These are phyloP conservation scores for Didymella lethalis DNA, from an alignment of 2,329 filamentous ascomycete genomes.

Conservation along the genomic window DNA sequence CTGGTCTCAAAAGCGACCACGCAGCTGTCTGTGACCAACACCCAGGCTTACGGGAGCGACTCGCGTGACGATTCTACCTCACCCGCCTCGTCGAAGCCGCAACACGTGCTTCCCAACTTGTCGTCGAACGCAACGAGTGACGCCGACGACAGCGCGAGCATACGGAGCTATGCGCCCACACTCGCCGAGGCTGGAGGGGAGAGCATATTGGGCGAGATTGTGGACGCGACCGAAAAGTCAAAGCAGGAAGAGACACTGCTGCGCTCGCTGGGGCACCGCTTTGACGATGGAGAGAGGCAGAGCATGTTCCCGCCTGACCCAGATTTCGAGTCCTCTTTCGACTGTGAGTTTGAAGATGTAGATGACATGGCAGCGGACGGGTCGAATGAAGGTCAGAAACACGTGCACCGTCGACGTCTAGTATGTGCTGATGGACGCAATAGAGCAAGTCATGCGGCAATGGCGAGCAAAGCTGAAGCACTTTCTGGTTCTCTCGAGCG, in stretches of 20 bases:
- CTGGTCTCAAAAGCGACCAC: slow-evolving; percentile 76
- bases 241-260: slow-evolving; percentile 71
- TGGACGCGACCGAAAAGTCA: slow-evolving; percentile 68
- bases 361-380: slow-evolving; percentile 64
- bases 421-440: slow-evolving; percentile 40
- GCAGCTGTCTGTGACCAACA: slow-evolving; percentile 81
- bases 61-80: slow-evolving; percentile 38
- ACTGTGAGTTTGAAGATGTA: slow-evolving; percentile 79
- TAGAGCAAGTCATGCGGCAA: slow-evolving; percentile 64
- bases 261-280: slow-evolving; percentile 69
- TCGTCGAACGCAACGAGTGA: slow-evolving; percentile 61
- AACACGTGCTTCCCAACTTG: slow-evolving; percentile 50
- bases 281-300: slow-evolving; percentile 63
- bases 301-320: slow-evolving; percentile 56
- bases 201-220: slow-evolving; percentile 78
- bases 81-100: slow-evolving; percentile 47
- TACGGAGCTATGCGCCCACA: slow-evolving; percentile 72
- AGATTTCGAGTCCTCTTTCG: slow-evolving; percentile 69
- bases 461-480: slow-evolving; percentile 97
- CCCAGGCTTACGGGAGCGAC: slow-evolving; percentile 72
- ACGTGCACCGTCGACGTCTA: slow-evolving; percentile 25
- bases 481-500: slow-evolving; percentile 94
- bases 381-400: slow-evolving; percentile 66
- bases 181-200: slow-evolving; percentile 71
- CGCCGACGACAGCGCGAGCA: slow-evolving; percentile 69